Base-by-base conservation (phyloP, 148 eudicot species). In the Drosera capensis region DNA sequence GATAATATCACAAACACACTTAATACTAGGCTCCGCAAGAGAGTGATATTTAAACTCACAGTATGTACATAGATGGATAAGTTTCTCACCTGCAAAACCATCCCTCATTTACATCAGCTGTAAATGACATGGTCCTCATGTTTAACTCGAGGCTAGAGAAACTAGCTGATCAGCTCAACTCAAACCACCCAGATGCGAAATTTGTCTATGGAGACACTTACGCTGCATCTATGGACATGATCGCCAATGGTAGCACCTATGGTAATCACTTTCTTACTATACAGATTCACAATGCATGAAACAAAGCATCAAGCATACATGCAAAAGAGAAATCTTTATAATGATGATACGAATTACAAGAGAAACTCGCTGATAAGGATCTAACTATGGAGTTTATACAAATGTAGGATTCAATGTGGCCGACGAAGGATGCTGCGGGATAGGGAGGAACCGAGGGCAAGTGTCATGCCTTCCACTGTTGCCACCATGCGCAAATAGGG, bases 51-150 rank as follows among this genome's bases (percentile, higher is more conserved):
- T n/a, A n/a, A n/a, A n/a, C n/a, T n/a, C n/a, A n/a, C n/a, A n/a
- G n/a, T n/a, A n/a, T n/a, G n/a, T n/a, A n/a, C n/a, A n/a, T n/a
- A n/a, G n/a, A n/a, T n/a, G n/a, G n/a, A n/a, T n/a, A n/a, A n/a
- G n/a, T n/a, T 83, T 0, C 68, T 86, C 9, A 92, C 92, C 8
- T 86, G 95, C 60, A 64, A 74, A 28, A 92, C 95, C 0, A 73
- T 72, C 44, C 92, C 78, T 23, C 59, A 51, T 86, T 93, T 39
- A 68, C 62, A 17, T 36, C 54, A 9, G 24, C 18, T 12, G 69
- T 67, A 6, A 81, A 86, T 48, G 71, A 68, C 9, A 46, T 70
- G 40, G 73, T 65, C 18, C 60, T 54, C 13, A 51, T 78, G 63
- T 86, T 86, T 50, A 86, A 86, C 56, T 40, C 52, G 23, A 66